These are phyloP conservation scores for Triticum aestivum DNA, from an alignment of 176 grass and related monocot species.

Conservation along the genomic window DNA sequence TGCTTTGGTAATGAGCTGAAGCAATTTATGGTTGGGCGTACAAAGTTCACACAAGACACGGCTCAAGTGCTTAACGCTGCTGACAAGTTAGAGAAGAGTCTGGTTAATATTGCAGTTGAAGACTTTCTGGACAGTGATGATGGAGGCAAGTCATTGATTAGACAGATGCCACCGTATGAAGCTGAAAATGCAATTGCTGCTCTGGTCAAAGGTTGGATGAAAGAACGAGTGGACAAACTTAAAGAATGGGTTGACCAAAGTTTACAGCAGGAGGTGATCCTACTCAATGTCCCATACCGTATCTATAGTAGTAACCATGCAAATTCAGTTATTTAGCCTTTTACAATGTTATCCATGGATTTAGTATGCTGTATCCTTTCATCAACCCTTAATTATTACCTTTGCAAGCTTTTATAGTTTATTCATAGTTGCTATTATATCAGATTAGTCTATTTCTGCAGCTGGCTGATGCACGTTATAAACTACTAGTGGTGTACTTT, in stretches of 20 bases:
- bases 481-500: not conserved
- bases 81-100: conserved; percentile 79
- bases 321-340: conserved; percentile 1
- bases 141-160: conserved; percentile 66
- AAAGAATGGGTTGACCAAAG: conserved; percentile 59
- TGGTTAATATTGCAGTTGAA: conserved; percentile 77
- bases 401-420: not conserved
- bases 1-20: conserved; percentile 83
- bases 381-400: not conserved
- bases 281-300: conserved; percentile 23
- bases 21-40: conserved; percentile 53
- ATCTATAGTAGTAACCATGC: not conserved
- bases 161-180: conserved; percentile 80
- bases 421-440: not conserved
- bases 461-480: not conserved
- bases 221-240: conserved; percentile 54
- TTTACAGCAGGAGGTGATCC: conserved; percentile 68
- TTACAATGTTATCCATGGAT: not conserved
- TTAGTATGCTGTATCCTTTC: not conserved
- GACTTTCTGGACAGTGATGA: conserved; percentile 69
- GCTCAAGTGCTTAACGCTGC: conserved; percentile 73
- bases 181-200: conserved; percentile 61
- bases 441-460: not conserved
- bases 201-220: conserved; percentile 80
- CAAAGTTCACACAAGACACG: conserved; percentile 61